Evolutionary conservation across 495 filamentous ascomycete genomes (phyloP).

Genomic region (Penicillium desertorum): DNA sequence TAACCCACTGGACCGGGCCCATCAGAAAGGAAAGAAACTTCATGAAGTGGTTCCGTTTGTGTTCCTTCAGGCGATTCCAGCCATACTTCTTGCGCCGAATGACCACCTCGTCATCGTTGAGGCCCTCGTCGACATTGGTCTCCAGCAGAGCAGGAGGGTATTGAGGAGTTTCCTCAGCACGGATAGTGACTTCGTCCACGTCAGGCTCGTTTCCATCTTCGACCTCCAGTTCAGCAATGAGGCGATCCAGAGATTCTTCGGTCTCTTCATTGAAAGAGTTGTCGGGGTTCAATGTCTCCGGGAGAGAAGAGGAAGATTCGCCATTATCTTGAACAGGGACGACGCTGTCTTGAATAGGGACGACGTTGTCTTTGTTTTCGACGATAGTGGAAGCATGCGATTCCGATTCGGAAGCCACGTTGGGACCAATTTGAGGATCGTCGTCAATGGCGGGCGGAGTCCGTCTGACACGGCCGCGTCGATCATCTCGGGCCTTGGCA

Average conservation of each 20-base stretch:
- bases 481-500: not conserved
- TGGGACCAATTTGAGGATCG: not conserved
- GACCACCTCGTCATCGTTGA: slow-evolving; percentile 68
- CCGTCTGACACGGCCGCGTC: not conserved
- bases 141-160: slow-evolving; percentile 67
- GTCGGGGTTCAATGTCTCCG: not conserved
- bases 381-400: not conserved
- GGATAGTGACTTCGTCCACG: slow-evolving; percentile 50
- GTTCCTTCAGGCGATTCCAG: slow-evolving; percentile 85
- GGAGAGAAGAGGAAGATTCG: not conserved
- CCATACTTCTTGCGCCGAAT: slow-evolving; percentile 75
- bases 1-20: slow-evolving; percentile 90
- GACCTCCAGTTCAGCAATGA: slow-evolving; percentile 82
- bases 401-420: not conserved
- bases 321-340: not conserved
- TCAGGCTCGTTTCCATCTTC: slow-evolving; percentile 67
- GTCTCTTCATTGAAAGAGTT: slow-evolving; percentile 1
- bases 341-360: not conserved
- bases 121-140: slow-evolving; percentile 68
- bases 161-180: slow-evolving; percentile 35
- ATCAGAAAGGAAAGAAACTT: slow-evolving; percentile 85
- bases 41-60: slow-evolving; percentile 78
- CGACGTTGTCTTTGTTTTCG: not conserved
- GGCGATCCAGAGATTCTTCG: slow-evolving; percentile 72
- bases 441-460: not conserved